Evolutionary conservation across 2,329 filamentous ascomycete genomes (phyloP), one percentile per base, ranked within the genome.

Genomic region (Emergomyces orientalis): DNA sequence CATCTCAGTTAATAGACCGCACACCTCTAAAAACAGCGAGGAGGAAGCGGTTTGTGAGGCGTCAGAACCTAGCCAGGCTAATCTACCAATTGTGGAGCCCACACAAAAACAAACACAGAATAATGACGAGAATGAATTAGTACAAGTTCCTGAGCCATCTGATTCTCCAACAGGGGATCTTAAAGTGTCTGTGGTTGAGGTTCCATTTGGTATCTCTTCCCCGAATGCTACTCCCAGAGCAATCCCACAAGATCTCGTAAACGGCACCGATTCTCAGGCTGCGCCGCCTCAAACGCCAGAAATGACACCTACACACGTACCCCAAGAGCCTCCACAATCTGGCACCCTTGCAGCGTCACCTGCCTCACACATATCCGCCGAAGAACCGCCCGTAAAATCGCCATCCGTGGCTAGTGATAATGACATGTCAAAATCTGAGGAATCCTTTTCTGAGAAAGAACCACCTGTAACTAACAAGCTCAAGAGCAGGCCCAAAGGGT

Each of bases 401-500:
- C 17, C 19, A 22, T 60, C 34, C 32, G 60, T 39, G 0, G 22
- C 25, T 45, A 9, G 32, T 17, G 32, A 49, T 41, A 52, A 47
- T 7, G 37, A 34, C 8, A 22, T 30, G 17, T n/a, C 43, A 30
- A 55, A 43, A 30, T 45, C 34, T 5, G 57, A 62, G 11, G 11
- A 72, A 63, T 61, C 64, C 52, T 63, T 66, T 49, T 65, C 64
- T 45, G 60, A 63, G 58, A 64, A 67, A 52, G 69, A 70, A 65
- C 25, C 67, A 39, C 5, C 41, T 34, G 66, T 68, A 25, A 52
- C 64, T 51, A 63, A 63, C 41, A 68, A 69, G 25, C 67, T 69
- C 55, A 75, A 74, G 60, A 71, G 73, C 45, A 73, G 71, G 64
- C 72, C 72, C 58, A 74, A 68, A 66, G 70, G 71, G 62, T 67